Evolutionary conservation across 2,329 filamentous ascomycete species (phyloP).

Genomic region (Chrysoporthe austroafricana): DNA sequence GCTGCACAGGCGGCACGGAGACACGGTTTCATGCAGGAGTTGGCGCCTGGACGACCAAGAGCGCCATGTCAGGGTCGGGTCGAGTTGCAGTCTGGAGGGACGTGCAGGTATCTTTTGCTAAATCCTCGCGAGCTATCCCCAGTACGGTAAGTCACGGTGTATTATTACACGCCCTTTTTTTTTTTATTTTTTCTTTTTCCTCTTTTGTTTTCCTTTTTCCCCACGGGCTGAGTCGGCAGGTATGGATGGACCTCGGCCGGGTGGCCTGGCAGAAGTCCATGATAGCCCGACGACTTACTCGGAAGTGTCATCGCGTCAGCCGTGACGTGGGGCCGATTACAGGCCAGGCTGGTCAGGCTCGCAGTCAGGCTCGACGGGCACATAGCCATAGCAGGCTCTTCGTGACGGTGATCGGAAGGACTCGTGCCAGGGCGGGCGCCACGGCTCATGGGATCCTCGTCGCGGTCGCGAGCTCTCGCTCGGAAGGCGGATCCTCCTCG

Average conservation of each 20-base stretch:
- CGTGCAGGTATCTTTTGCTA: not conserved
- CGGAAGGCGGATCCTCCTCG: too few relatives aligned
- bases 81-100: not conserved
- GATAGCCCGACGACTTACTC: not conserved
- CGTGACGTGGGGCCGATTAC: conserved; percentile 1
- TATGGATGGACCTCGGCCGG: not conserved
- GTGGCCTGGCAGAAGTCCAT: not conserved
- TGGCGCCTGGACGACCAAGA: not conserved
- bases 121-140: too few relatives aligned
- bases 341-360: not conserved
- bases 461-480: too few relatives aligned
- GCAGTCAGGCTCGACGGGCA: too few relatives aligned
- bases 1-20: not conserved
- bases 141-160: not conserved
- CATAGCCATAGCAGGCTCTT: too few relatives aligned
- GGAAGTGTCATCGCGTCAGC: not conserved
- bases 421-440: too few relatives aligned
- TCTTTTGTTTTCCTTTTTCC: too few relatives aligned
- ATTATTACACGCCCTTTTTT: not conserved
- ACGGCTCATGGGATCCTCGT: too few relatives aligned
- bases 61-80: conserved; percentile 1
- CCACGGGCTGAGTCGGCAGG: not conserved
- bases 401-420: too few relatives aligned
- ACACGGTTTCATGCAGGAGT: not conserved
- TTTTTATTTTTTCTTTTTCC: not conserved